Percentiles rank a stretch among this genome's conserved stretches.
Evolutionary conservation across 2,329 filamentous ascomycete species (phyloP).

Genomic region (Dactylella cylindrospora): DNA sequence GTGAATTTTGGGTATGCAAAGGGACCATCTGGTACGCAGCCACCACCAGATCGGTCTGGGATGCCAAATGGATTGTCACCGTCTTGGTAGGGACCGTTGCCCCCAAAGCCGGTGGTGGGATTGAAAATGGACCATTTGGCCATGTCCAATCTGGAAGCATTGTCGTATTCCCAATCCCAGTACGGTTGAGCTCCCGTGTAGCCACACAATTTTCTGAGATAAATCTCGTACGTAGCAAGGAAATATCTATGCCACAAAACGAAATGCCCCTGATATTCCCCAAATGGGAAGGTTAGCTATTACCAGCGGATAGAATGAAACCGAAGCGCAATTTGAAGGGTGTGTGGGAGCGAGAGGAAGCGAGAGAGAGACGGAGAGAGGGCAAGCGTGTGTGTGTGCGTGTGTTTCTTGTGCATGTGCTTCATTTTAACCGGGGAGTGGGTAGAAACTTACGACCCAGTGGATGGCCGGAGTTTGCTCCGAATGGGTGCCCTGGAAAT

Average conservation of each 20-base stretch:
- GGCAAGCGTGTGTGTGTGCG: too few species aligned
- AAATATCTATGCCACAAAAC: conserved; percentile 52
- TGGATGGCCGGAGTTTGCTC: conserved; percentile 40
- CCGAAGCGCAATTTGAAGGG: background rate
- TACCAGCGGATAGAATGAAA: background rate
- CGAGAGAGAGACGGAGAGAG: too few species aligned
- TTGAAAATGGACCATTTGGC: conserved; percentile 50
- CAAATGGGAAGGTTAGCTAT: too few species aligned
- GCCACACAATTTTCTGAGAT: conserved; percentile 50
- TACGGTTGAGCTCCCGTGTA: conserved; percentile 51
- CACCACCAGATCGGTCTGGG: conserved; percentile 48
- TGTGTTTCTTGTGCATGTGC: background rate
- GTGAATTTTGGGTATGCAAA: conserved; percentile 50
- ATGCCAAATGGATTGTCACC: conserved; percentile 43
- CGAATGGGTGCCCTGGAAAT: conserved; percentile 45
- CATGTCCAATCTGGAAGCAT: conserved; percentile 36
- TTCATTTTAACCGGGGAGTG: background rate
- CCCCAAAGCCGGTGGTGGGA: conserved; percentile 50
- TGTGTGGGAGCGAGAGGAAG: background rate
- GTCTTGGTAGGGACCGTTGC: conserved; percentile 25
- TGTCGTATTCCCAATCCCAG: conserved; percentile 52
- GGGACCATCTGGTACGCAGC: conserved; percentile 51
- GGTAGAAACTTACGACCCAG: conserved; percentile 19
- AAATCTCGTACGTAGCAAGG: conserved; percentile 50
- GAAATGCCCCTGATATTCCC: conserved; percentile 50